Evolutionary conservation across 2,329 filamentous ascomycete genomes (phyloP).

Genomic region (Pestalotiopsis fici): DNA sequence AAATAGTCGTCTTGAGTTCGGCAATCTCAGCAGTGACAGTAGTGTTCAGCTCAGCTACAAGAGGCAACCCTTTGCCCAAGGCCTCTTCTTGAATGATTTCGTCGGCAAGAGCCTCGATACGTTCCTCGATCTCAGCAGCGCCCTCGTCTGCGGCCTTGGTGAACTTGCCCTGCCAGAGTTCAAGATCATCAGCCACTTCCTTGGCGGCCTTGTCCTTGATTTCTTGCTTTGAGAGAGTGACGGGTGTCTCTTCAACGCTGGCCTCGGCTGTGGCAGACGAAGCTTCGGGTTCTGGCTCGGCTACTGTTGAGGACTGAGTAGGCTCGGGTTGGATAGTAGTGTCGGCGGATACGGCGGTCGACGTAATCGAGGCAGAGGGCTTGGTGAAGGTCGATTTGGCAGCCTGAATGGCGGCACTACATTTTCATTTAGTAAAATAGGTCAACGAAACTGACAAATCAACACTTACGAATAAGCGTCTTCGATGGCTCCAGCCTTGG

Average conservation of each 20-base stretch:
- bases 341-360: constrained; percentile 20
- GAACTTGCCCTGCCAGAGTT: constrained; percentile 87
- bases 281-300: constrained; percentile 20
- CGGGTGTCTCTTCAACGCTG: constrained; percentile 24
- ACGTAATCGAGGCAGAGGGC: constrained; percentile 26
- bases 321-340: constrained; percentile 22
- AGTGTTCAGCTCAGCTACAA: constrained; percentile 69
- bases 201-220: constrained; percentile 60
- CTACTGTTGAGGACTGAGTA: constrained; percentile 14
- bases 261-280: constrained; percentile 17
- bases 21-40: constrained; percentile 65
- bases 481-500: constrained; percentile 30
- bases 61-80: constrained; percentile 63
- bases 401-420: constrained; percentile 19
- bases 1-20: constrained; percentile 68
- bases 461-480: constrained; percentile 32
- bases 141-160: constrained; percentile 83
- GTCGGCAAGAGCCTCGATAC: constrained; percentile 59
- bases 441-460: neutral
- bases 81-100: constrained; percentile 64
- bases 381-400: constrained; percentile 40
- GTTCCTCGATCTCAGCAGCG: constrained; percentile 69
- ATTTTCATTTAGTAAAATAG: neutral
- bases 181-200: constrained; percentile 76
- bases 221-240: constrained; percentile 49